phyloP scores from a whole-genome alignment of 2,329 filamentous ascomycete genomes.

The Aspergillus oerlinghausenensis region DNA sequence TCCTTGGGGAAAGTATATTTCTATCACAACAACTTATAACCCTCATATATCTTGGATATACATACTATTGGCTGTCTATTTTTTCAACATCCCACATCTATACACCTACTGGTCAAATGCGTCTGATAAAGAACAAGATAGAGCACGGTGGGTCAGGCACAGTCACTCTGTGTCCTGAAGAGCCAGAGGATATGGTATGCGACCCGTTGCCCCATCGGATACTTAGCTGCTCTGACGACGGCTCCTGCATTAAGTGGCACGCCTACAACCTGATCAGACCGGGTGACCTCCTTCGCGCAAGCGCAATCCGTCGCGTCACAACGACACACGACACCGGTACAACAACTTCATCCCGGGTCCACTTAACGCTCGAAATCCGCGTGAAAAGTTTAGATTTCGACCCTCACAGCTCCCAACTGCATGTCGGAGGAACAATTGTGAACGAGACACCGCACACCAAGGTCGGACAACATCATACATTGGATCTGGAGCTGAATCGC shows the following conservation, averaged over 20 bases:
- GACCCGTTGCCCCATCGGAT: background rate
- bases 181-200: constrained; percentile 68
- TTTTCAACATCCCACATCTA: background rate
- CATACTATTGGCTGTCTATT: background rate
- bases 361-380: constrained; percentile 60
- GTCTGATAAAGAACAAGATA: constrained; percentile 62
- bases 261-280: constrained; percentile 68
- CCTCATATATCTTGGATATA: background rate
- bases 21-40: background rate
- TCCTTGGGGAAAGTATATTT: background rate
- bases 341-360: constrained; percentile 59
- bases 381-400: constrained; percentile 67
- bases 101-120: constrained; percentile 45
- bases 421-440: constrained; percentile 62
- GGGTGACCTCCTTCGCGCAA: constrained; percentile 60
- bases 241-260: constrained; percentile 55
- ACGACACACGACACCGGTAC: constrained; percentile 56
- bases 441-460: constrained; percentile 65
- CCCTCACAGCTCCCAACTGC: constrained; percentile 61
- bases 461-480: constrained; percentile 63
- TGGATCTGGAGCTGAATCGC: constrained; percentile 81
- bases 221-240: constrained; percentile 7
- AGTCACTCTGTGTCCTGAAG: constrained; percentile 64
- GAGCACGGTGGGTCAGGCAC: constrained; percentile 62
- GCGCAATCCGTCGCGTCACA: constrained; percentile 63